Conservation (phyloP, 768 basidiomycete species). For the Neoboletus subvelutipes region DNA sequence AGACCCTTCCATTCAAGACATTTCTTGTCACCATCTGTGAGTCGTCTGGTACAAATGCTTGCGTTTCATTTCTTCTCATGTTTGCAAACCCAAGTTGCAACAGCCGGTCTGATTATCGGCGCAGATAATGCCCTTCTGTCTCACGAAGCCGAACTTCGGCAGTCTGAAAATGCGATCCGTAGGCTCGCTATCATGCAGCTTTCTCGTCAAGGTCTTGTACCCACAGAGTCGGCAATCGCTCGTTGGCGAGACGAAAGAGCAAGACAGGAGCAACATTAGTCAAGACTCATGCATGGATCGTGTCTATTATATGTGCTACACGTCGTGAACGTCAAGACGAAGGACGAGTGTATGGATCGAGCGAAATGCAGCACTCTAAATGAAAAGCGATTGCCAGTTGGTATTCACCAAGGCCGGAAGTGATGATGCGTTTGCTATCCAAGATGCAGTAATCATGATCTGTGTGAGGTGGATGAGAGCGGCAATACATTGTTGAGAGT, state of each 20-base stretch:
- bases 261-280: constrained; percentile 13
- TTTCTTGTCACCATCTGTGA: constrained; percentile 73
- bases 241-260: constrained; percentile 65
- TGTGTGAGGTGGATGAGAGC: constrained; percentile 7
- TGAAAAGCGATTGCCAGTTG: neutral
- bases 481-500: constrained; percentile 18
- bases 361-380: constrained; percentile 23
- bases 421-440: constrained; percentile 10
- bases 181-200: constrained; percentile 74
- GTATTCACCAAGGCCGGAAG: constrained; percentile 2
- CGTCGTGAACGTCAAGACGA: constrained; percentile 3
- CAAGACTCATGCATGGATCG: constrained; percentile 5
- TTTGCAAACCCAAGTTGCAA: constrained; percentile 49
- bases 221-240: constrained; percentile 80
- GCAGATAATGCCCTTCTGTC: constrained; percentile 74
- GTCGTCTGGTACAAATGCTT: constrained; percentile 22
- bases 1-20: constrained; percentile 78
- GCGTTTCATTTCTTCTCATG: neutral
- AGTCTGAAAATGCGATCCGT: constrained; percentile 67
- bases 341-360: neutral
- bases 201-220: constrained; percentile 68
- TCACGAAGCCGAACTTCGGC: constrained; percentile 66
- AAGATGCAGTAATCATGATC: constrained; percentile 11
- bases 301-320: constrained; percentile 15
- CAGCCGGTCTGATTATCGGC: constrained; percentile 67